Conservation (phyloP, 2,329 filamentous ascomycete genomes). For the Nectriaceae sp. region DNA sequence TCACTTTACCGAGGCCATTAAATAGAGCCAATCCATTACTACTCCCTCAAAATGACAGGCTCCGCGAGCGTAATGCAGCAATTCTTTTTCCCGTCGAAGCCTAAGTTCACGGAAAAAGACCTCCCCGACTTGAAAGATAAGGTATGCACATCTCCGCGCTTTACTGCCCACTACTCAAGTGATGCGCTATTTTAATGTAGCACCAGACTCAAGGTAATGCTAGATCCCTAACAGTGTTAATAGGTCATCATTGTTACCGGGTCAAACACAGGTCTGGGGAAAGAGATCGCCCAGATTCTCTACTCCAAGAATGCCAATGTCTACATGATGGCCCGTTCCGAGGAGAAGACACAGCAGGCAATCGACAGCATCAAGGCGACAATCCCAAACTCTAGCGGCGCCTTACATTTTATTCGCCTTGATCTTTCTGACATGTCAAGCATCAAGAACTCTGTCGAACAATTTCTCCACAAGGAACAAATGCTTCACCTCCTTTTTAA, state of each 20-base stretch:
- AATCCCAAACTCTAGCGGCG: slow-evolving; percentile 36
- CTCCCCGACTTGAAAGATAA: slow-evolving; percentile 52
- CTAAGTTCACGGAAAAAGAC: slow-evolving; percentile 52
- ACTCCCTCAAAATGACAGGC: not conserved
- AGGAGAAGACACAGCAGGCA: slow-evolving; percentile 42
- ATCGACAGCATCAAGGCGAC: slow-evolving; percentile 44
- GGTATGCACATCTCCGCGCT: slow-evolving; percentile 48
- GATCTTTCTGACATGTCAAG: slow-evolving; percentile 41
- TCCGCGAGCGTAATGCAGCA: not conserved
- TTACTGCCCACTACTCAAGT: not conserved
- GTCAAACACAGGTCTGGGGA: slow-evolving; percentile 45
- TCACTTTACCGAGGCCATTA: too few relatives aligned
- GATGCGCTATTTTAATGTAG: not conserved
- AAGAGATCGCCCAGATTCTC: slow-evolving; percentile 52
- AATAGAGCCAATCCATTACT: not conserved
- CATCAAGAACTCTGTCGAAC: slow-evolving; percentile 27
- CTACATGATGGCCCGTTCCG: slow-evolving; percentile 52
- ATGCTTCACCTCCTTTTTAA: slow-evolving; percentile 42
- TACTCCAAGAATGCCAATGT: slow-evolving; percentile 56
- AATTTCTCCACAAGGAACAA: slow-evolving; percentile 22
- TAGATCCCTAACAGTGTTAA: not conserved
- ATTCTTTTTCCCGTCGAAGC: slow-evolving; percentile 18
- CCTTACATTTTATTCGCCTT: slow-evolving; percentile 42
- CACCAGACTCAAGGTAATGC: not conserved
- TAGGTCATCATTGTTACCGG: slow-evolving; percentile 54